Base-by-base conservation (phyloP, 2,329 filamentous ascomycete genomes). In the Talaromyces verruculosus region DNA sequence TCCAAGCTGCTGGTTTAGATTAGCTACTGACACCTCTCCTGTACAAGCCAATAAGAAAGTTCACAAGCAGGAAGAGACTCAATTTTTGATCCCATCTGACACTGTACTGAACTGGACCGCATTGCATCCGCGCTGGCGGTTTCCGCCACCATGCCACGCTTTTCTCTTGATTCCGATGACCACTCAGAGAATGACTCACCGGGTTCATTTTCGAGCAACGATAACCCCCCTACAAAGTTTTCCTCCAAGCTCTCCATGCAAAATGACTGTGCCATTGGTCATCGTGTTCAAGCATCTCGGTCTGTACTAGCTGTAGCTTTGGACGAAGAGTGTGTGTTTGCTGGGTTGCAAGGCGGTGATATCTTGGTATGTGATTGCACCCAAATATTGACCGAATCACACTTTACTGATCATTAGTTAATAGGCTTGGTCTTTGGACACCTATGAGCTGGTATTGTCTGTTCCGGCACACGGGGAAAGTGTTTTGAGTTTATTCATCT, bases 391-490 rank as follows among this genome's bases (percentile, higher is more conserved):
- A 19, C 13, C n/a, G 53, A 30, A n/a, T 17, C 8, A 10, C 5
- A 5, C 5, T 7, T 22, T 43, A 43, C 35, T 30, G 6, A 59
- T 17, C 53, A 62, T 33, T 15, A 4, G 2, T 15, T 11, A n/a
- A 37, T 35, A 85, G 83, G 84, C 93, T 53, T 99, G 93, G 91
- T 93, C 91, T 3, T 85, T 99, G 53, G 89, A 90, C 70, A 96
- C 92, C 7, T 99, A 93, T 76, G 89, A 96, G 77, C 88, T 90
- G 61, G 86, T 91, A 33, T 84, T 87, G 49, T 89, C 89, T 33
- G 88, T 98, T 22, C 91, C 95, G 75, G 95, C 92, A 5, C 95
- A 99, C 80, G 90, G 92, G 75, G 91, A 95, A 64, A 96, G 92
- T 74, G 91, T 99, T 25, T 87, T 99, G 58, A 92, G 90, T 65